Base-by-base conservation (phyloP, 2,329 filamentous ascomycete genomes). In the Cryphonectria parasitica region DNA sequence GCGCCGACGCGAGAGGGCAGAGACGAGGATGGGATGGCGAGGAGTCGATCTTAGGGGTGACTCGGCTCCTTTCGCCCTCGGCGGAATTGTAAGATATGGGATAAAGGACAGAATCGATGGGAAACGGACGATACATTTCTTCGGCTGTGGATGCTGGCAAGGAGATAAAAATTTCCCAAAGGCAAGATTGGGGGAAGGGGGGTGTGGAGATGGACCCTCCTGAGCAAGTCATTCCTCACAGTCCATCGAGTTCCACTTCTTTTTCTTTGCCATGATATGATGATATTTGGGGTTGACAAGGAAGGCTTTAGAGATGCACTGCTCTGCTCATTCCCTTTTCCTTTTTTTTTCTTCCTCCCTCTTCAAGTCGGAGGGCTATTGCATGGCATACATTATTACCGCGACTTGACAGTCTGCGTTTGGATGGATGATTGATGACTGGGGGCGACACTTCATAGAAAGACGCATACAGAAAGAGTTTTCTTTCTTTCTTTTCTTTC, bases 41-140 rank as follows among this genome's bases (percentile, higher is more conserved):
- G 64, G 62, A 69, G 68, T 67, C 61, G 65, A 43, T 66, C 70
- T 31, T 72, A 64, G 67, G 65, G 49, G 39, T 63, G 61, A 65
- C 43, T 36, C 34, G 66, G 41, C 65, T 7, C 43, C 15, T 45
- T 63, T 17, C 6, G 0, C 45, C 45, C 41, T 34, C 61, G 39
- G 41, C n/a, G 41, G n/a, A 22, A 41, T 22, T 60, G 49, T 19
- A 60, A 43, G 45, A 67, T 60, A 31, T 19, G 60, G 58, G 60
- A 34, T 25, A 60, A 71, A 71, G 11, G 64, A 43, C 39, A 63
- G 69, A 64, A 66, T 11, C 56, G 28, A 25, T 54, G 25, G 25
- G 49, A 25, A 56, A 65, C n/a, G 58, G 43, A 8, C 10, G n/a
- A 25, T 13, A 54, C 22, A 25, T n/a, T 25, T 4, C n/a, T 13